Evolutionary conservation across 305 asterid genomes (phyloP).

Genomic region (Salvia sclarea): DNA sequence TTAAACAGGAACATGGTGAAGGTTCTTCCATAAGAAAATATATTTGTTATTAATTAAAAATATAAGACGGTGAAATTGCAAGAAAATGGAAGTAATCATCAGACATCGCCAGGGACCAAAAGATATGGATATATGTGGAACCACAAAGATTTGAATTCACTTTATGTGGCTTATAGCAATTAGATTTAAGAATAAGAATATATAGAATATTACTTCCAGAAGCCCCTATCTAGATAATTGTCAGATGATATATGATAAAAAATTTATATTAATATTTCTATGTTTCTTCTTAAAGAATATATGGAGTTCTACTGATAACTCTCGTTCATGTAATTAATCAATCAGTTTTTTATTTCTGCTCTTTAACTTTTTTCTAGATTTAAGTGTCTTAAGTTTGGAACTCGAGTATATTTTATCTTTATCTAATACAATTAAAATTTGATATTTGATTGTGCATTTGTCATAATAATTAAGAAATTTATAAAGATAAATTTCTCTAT

Average conservation of each 20-base stretch:
- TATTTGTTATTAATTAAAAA: too few species aligned
- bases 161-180: constrained; percentile 1
- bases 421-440: too few species aligned
- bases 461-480: too few species aligned
- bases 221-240: not conserved
- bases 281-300: not conserved
- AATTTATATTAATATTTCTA: not conserved
- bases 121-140: not conserved
- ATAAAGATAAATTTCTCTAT: too few species aligned
- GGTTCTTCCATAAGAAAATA: too few species aligned
- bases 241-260: not conserved
- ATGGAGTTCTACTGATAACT: not conserved
- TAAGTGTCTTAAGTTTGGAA: too few species aligned
- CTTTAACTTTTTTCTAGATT: too few species aligned
- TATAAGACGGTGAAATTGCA: not conserved
- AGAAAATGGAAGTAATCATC: not conserved
- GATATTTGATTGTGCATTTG: too few species aligned
- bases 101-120: not conserved
- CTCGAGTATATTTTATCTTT: too few species aligned
- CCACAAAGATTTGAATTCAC: not conserved
- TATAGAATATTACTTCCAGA: not conserved
- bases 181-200: not conserved
- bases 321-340: not conserved
- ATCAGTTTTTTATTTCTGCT: too few species aligned
- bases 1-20: too few species aligned